phyloP scores from a whole-genome alignment of 2,329 filamentous ascomycete species.

The Neofusicoccum cordaticola region DNA sequence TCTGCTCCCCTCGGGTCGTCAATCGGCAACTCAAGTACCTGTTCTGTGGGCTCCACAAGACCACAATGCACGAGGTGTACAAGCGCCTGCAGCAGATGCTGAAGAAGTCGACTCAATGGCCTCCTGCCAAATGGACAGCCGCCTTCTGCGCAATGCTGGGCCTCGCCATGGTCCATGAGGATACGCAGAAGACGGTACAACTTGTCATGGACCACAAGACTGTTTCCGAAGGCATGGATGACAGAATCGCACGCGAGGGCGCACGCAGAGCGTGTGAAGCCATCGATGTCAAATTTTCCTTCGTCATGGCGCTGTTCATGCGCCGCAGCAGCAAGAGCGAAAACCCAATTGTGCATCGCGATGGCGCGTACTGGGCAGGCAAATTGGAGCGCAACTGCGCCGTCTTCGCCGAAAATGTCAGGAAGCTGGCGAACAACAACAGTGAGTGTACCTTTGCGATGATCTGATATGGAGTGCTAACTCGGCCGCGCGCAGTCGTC shows the following conservation, averaged over 20 bases:
- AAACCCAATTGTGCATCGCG: slow-evolving; percentile 13
- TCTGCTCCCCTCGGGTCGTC: slow-evolving; percentile 45
- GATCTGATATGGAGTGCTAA: neutral
- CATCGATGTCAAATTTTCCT: slow-evolving; percentile 45
- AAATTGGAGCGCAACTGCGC: slow-evolving; percentile 11
- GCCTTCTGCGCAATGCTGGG: slow-evolving; percentile 47
- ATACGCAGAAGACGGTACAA: slow-evolving; percentile 46
- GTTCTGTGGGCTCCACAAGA: slow-evolving; percentile 43
- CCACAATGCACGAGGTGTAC: slow-evolving; percentile 42
- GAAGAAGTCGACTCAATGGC: slow-evolving; percentile 34
- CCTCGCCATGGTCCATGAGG: slow-evolving; percentile 48
- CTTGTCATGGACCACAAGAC: slow-evolving; percentile 42
- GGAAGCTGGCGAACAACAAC: slow-evolving; percentile 8
- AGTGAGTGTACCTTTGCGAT: neutral
- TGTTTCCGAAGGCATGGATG: slow-evolving; percentile 25
- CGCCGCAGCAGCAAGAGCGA: slow-evolving; percentile 12
- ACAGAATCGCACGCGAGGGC: slow-evolving; percentile 28
- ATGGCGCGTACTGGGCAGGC: slow-evolving; percentile 1
- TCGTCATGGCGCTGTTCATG: slow-evolving; percentile 45
- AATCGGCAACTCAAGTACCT: slow-evolving; percentile 52
- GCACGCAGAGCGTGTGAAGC: slow-evolving; percentile 41
- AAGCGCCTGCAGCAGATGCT: slow-evolving; percentile 49
- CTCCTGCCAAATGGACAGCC: slow-evolving; percentile 43
- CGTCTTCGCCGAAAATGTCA: slow-evolving; percentile 6
- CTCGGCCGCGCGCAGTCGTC: neutral